A percentile compares a stretch with the other conserved stretches of the same genome.
phyloP scores from a whole-genome alignment of 2,329 filamentous ascomycete species.

The Phialophora tarda region DNA sequence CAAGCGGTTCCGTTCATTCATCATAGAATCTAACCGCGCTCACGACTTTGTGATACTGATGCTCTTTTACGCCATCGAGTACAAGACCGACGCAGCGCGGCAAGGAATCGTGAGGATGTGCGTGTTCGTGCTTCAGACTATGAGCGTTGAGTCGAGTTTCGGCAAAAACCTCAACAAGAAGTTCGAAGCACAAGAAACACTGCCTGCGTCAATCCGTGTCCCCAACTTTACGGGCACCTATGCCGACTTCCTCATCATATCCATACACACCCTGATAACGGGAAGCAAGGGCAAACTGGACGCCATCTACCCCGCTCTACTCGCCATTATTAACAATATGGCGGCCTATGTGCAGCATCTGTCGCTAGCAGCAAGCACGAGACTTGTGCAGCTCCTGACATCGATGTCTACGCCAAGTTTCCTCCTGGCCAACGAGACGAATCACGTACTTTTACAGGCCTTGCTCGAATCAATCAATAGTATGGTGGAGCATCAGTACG shows the following conservation, averaged over 20 bases:
- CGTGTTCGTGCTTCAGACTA: constrained; percentile 91
- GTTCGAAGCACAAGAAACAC: constrained; percentile 85
- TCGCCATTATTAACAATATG: constrained; percentile 93
- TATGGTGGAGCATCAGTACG: constrained; percentile 78
- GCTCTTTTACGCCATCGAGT: constrained; percentile 89
- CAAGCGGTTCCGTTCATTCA: constrained; percentile 93
- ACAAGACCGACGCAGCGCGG: constrained; percentile 82
- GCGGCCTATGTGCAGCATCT: constrained; percentile 81
- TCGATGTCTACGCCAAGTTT: constrained; percentile 95
- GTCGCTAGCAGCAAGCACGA: constrained; percentile 74
- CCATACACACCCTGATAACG: constrained; percentile 89
- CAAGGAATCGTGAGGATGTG: constrained; percentile 96
- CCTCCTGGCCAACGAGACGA: constrained; percentile 87
- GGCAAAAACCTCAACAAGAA: constrained; percentile 85
- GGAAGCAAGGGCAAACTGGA: constrained; percentile 88
- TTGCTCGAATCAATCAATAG: constrained; percentile 88
- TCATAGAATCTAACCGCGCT: constrained; percentile 91
- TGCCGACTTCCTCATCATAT: constrained; percentile 92
- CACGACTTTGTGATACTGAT: constrained; percentile 92
- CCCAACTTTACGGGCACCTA: constrained; percentile 86
- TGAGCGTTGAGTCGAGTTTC: constrained; percentile 92
- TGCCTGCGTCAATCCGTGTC: constrained; percentile 81
- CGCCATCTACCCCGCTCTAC: constrained; percentile 86
- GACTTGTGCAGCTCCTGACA: constrained; percentile 83
- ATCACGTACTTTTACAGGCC: constrained; percentile 79